Base-by-base conservation (phyloP, 208 protist genomes). In the Acanthamoeba triangularis region DNA sequence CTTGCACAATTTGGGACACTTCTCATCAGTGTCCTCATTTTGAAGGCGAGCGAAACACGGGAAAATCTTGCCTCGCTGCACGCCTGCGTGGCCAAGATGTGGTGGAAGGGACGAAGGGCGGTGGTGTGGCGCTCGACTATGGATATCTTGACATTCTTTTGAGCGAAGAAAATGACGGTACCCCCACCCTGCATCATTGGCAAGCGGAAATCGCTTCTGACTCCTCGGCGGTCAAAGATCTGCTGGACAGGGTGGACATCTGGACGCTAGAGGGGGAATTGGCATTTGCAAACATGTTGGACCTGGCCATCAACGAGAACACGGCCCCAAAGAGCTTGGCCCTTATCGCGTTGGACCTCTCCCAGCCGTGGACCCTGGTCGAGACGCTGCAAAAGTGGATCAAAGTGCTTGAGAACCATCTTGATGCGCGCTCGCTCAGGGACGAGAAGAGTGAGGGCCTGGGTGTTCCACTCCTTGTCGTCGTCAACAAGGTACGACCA, bases 221-320 rank as follows among this genome's bases (percentile, higher is more conserved):
- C 37, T 41, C 30, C 28, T 37, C 72, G n/a, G 20, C 59, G 25
- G 59, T 28, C 14, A 16, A 65, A 95, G 96, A 96, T 65, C 69
- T 95, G 52, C 94, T 96, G 63, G 93, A 65, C 56, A 76, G 96
- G 54, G 92, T 94, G 33, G 84, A 96, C 52, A 93, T 95, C 84
- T 96, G 96, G 96, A 93, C 93, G 44, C 59, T 96, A 47, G 96
- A 96, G 84, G 96, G 96, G 35, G 96, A 96, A 44, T 30, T 90
- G 33, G 35, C 52, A 16, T 90, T 95, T 49, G 76, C 93, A 56
- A 93, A 93, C 30, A 20, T 96, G 20, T 67, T 96, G 37, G 95
- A 95, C 59, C 95, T 96, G 76, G 94, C 96, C 47, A 25, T 96
- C 16, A 95, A 85, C 56, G 56, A 67, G 28, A 85, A 96, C 33